Evolutionary conservation across 805 yeast species (phyloP).

Genomic region (Candida pseudoglaebosa): DNA sequence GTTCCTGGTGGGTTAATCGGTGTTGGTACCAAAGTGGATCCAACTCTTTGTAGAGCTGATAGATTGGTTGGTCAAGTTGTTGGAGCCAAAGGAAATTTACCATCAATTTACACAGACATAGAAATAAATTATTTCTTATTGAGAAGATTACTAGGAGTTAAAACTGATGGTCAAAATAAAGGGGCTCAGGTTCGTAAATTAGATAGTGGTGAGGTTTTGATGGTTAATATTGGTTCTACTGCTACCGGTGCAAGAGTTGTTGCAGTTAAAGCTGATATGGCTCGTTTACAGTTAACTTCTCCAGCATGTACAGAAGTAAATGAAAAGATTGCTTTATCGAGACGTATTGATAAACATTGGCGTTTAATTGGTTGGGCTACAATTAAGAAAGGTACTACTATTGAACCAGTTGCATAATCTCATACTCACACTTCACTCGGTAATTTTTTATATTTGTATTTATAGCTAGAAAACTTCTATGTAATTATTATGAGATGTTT

Average conservation of each 20-base stretch:
- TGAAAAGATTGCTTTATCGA: slow-evolving; percentile 96
- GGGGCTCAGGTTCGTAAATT: slow-evolving; percentile 91
- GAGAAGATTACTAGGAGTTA: slow-evolving; percentile 96
- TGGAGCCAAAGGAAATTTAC: slow-evolving; percentile 94
- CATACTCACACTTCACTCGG: slow-evolving; percentile 5
- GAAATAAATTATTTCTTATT: slow-evolving; percentile 95
- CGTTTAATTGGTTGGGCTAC: slow-evolving; percentile 99
- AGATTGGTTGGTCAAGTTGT: slow-evolving; percentile 99
- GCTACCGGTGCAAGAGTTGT: slow-evolving; percentile 99
- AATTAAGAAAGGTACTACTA: slow-evolving; percentile 86
- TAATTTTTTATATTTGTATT: slow-evolving; percentile 13
- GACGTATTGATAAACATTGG: slow-evolving; percentile 99
- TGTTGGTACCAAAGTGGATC: slow-evolving; percentile 98
- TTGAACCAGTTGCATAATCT: slow-evolving; percentile 62
- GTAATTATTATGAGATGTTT: slow-evolving; percentile 4
- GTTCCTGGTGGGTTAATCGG: slow-evolving; percentile 99
- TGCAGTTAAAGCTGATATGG: slow-evolving; percentile 99
- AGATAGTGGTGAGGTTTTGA: slow-evolving; percentile 89
- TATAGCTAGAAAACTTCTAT: slow-evolving; percentile 14
- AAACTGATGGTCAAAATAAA: slow-evolving; percentile 95
- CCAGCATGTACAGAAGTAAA: slow-evolving; percentile 99
- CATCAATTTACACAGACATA: slow-evolving; percentile 93
- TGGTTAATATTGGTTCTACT: slow-evolving; percentile 99
- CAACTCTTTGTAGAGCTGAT: slow-evolving; percentile 98
- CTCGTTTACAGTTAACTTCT: slow-evolving; percentile 90